A percentile compares a stretch with the other conserved stretches of the same genome.
These are phyloP conservation scores for Symbiodinium pilosum DNA, from an alignment of 73 alveolate species.

Conservation along the genomic window DNA sequence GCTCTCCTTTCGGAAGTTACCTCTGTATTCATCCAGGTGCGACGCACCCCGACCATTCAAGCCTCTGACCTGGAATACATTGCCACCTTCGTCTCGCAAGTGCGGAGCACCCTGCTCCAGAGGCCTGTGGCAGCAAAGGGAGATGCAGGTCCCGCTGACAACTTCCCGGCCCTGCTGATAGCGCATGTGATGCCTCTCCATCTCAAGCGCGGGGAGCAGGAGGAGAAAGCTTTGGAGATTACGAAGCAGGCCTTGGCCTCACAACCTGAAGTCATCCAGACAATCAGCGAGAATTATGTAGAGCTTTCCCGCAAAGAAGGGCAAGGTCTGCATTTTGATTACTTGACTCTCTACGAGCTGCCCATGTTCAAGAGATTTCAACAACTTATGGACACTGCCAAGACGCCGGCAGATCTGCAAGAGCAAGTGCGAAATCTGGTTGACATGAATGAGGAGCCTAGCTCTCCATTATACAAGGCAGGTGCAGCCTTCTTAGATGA, in stretches of 20 bases:
- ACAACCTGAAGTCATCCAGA: slow-evolving; percentile 24
- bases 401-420: neutral
- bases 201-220: neutral
- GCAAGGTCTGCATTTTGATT: neutral
- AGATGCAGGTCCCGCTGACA: slow-evolving; percentile 4
- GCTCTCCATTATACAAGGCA: neutral
- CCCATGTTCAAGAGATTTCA: neutral
- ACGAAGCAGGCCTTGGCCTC: slow-evolving; percentile 3
- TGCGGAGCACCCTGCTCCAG: slow-evolving; percentile 4
- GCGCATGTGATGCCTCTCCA: slow-evolving; percentile 10
- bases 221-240: neutral
- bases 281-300: neutral
- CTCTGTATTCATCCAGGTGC: neutral
- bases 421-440: neutral
- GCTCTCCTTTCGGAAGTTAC: slow-evolving; percentile 24
- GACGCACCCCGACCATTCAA: slow-evolving; percentile 24
- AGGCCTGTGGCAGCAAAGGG: neutral
- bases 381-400: neutral
- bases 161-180: slow-evolving; percentile 1
- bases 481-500: neutral
- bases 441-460: neutral
- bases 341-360: slow-evolving; percentile 10
- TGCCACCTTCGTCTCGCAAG: neutral
- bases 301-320: slow-evolving; percentile 4
- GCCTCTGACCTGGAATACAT: slow-evolving; percentile 19